Base-by-base conservation (phyloP, 192 early-diverging fungal genomes). In the Pilobolus umbonatus region DNA sequence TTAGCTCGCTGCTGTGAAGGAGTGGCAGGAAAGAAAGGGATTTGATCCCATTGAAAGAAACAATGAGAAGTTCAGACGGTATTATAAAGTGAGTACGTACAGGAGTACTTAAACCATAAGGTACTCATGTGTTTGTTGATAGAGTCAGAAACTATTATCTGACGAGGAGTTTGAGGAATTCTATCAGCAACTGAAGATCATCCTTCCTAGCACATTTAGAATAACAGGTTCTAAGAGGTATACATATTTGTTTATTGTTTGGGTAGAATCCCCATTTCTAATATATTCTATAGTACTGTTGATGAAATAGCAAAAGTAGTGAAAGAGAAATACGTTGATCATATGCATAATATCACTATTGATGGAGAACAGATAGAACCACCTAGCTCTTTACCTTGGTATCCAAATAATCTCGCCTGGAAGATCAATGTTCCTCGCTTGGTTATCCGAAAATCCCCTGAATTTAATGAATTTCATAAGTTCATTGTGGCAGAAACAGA, bases 401-500 rank as follows among this genome's bases (percentile, higher is more conserved):
- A 94, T 66, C 97, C 97, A 3, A 86, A 96, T 75, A 73, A 89
- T 17, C 76, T 98, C 52, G 93, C 82, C 14, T 99, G 94, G 94
- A 82, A 91, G 57, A 89, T 88, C 65, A 81, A 78, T 54, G 81
- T 83, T n/a, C 75, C 90, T 11, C 83, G 93, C 25, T 78, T 73
- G 14, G 77, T 81, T 34, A 76, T 99, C 57, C 82, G 89, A 60
- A 91, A 89, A 69, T 81, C 84, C 12, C 77, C 82, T 19, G 88
- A 81, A 57, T 81, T 92, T 59, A 69, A 76, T 45, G 80, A 84
- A 45, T 98, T 99, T 71, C 95, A 99, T 58, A 74, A 87, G 57
- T 99, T 98, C 74, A 76, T 99, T 48, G 92, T 96, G 45, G 81
- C 95, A 2, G 97, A 99, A 65, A 97, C 95, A n/a, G 95, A 97